Evolutionary conservation across 2,329 filamentous ascomycete genomes (phyloP), one percentile per base, ranked within the genome.

Genomic region (Macrophomina tecta): DNA sequence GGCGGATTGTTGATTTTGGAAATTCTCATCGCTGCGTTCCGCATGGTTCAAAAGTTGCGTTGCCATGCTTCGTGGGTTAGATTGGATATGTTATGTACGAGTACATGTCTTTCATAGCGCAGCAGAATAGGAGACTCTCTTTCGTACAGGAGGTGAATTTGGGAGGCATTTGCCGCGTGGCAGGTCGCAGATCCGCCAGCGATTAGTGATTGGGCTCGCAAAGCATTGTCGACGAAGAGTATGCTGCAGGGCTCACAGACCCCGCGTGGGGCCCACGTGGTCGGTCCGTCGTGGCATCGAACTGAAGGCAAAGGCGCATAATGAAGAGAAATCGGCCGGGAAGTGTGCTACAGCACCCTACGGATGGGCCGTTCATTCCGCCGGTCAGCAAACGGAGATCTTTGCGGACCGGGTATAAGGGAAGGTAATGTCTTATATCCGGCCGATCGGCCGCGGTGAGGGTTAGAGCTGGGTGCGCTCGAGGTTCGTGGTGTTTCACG

Each of bases 381-480:
- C 28, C 30, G 42, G 45, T 7, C 23, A 45, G n/a, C 56, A 18
- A 23, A n/a, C 45, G 58, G 58, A 7, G 18, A 14, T 16, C n/a
- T 36, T 4, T 61, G 56, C 56, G 56, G 40, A 3, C 28, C 45
- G 58, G 58, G 18, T 28, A 62, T n/a, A 49, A 62, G 45, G 42
- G 11, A 18, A 14, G 16, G 12, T 4, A 11, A 12, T 30, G 12
- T 16, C 32, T 38, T 62, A 62, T 51, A 28, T 62, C 58, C 58
- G 58, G 58, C 7, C n/a, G 58, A 62, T 49, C 42, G 42, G 18
- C 30, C 45, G 45, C 58, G 58, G 58, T 62, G 58, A 62, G 58
- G 23, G 4, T 12, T 14, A 12, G 14, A 46, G 40, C 28, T 34
- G 12, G 40, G 40, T 18, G 40, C 42, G 32, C 45, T 28, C 42